These are phyloP conservation scores for Umbelopsis ramanniana DNA, from an alignment of 192 early-diverging fungal species.

Conservation along the genomic window DNA sequence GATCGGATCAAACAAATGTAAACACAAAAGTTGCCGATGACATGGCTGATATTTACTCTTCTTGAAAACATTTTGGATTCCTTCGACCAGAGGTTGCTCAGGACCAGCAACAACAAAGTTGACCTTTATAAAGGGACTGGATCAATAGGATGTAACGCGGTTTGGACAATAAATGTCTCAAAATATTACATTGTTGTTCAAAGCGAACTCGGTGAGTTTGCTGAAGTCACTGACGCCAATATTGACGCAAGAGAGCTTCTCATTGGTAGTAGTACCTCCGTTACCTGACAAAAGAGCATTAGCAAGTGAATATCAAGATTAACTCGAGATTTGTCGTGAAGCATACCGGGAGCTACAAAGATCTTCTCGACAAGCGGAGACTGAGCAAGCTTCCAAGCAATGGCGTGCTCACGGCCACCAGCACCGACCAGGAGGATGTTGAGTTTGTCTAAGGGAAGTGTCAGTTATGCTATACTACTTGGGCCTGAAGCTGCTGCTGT, in stretches of 20 bases:
- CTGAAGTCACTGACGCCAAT: slow-evolving; percentile 76
- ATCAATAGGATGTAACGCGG: background rate
- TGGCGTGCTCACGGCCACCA: slow-evolving; percentile 97
- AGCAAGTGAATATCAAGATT: background rate
- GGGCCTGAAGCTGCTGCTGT: background rate
- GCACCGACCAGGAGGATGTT: slow-evolving; percentile 88
- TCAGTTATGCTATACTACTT: background rate
- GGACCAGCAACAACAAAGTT: slow-evolving; percentile 92
- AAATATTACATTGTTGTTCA: slow-evolving; percentile 68
- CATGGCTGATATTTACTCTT: slow-evolving; percentile 58
- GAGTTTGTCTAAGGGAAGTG: slow-evolving; percentile 45
- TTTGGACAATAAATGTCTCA: background rate
- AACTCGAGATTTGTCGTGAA: background rate
- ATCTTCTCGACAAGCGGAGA: slow-evolving; percentile 76
- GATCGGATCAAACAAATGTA: background rate
- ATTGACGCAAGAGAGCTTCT: slow-evolving; percentile 83
- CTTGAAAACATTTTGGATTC: slow-evolving; percentile 82
- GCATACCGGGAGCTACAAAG: slow-evolving; percentile 89
- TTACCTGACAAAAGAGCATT: slow-evolving; percentile 66
- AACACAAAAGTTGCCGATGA: slow-evolving; percentile 40
- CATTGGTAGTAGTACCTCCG: slow-evolving; percentile 81
- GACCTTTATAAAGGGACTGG: slow-evolving; percentile 47
- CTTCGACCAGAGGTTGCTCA: slow-evolving; percentile 96
- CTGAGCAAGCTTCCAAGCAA: slow-evolving; percentile 89
- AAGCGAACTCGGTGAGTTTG: slow-evolving; percentile 77